Evolutionary conservation across 345 rosid genomes (phyloP).

Genomic region (Gossypium bickii): DNA sequence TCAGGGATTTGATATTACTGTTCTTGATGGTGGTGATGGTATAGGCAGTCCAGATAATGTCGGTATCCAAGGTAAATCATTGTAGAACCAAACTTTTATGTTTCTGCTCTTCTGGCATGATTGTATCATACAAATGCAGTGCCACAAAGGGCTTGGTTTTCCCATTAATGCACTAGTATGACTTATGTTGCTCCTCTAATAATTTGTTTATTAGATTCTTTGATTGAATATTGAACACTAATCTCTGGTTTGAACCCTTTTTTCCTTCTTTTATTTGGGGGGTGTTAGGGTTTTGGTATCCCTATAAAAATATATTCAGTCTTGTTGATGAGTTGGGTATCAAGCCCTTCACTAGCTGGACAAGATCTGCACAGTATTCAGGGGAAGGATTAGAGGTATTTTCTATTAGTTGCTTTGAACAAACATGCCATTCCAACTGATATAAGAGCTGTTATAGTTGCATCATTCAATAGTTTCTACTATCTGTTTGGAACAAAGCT

Average conservation of each 20-base stretch:
- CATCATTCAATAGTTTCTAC: background rate
- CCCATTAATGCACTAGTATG: background rate
- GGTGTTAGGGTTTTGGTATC: slow-evolving; percentile 51
- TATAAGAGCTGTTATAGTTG: background rate
- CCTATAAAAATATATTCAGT: slow-evolving; percentile 46
- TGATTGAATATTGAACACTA: slow-evolving; percentile 12
- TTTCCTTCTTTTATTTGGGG: background rate
- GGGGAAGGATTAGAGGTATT: slow-evolving; percentile 45
- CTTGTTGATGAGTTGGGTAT: slow-evolving; percentile 48
- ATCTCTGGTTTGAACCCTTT: background rate
- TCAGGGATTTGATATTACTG: slow-evolving; percentile 16
- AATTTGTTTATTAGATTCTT: background rate
- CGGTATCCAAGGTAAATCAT: slow-evolving; percentile 44
- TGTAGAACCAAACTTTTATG: background rate
- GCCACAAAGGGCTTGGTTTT: background rate
- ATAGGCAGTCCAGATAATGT: slow-evolving; percentile 43
- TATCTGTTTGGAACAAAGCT: background rate
- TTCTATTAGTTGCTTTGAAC: background rate
- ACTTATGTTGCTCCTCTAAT: background rate
- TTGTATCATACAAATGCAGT: background rate
- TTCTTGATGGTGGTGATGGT: slow-evolving; percentile 48
- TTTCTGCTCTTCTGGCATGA: background rate
- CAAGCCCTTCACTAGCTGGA: slow-evolving; percentile 46
- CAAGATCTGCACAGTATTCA: slow-evolving; percentile 42
- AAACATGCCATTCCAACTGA: background rate